Evolutionary conservation across 257 asterid genomes (phyloP).

Genomic region (Solanum rostratum): DNA sequence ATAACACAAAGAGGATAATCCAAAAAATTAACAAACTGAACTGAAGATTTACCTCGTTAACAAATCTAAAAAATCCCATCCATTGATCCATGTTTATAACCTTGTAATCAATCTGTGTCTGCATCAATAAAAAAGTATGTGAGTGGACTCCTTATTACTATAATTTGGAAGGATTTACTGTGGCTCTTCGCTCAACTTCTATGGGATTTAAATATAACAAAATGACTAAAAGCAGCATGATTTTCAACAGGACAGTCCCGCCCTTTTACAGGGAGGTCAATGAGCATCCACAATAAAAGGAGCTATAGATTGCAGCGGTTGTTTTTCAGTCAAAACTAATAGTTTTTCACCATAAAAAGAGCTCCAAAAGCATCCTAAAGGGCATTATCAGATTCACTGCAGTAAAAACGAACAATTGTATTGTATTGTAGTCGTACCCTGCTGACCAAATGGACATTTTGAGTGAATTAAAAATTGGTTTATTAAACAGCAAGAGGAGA

Average conservation of each 20-base stretch:
- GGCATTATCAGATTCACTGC: not conserved
- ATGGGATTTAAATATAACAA: not conserved
- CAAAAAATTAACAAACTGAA: not conserved
- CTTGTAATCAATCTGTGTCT: conserved; percentile 73
- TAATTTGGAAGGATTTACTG: not conserved
- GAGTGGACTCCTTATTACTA: not conserved
- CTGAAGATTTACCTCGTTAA: conserved; percentile 51
- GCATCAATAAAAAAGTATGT: conserved; percentile 10
- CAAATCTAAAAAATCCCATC: conserved; percentile 78
- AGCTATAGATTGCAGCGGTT: not conserved
- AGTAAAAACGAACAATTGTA: not conserved
- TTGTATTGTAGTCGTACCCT: not conserved
- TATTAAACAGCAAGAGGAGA: not conserved
- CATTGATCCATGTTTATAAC: conserved; percentile 88
- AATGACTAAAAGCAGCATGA: not conserved
- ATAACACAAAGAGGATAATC: not conserved
- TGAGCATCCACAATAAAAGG: not conserved
- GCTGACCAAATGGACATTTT: not conserved
- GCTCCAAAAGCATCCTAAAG: not conserved
- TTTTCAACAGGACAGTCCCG: not conserved
- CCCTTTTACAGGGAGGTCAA: not conserved
- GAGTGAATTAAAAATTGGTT: not conserved
- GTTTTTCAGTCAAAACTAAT: not conserved
- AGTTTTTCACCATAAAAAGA: not conserved
- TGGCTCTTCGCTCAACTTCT: not conserved